Conservation (phyloP, 2,329 filamentous ascomycete genomes). For the Teratosphaeria gauchensis region DNA sequence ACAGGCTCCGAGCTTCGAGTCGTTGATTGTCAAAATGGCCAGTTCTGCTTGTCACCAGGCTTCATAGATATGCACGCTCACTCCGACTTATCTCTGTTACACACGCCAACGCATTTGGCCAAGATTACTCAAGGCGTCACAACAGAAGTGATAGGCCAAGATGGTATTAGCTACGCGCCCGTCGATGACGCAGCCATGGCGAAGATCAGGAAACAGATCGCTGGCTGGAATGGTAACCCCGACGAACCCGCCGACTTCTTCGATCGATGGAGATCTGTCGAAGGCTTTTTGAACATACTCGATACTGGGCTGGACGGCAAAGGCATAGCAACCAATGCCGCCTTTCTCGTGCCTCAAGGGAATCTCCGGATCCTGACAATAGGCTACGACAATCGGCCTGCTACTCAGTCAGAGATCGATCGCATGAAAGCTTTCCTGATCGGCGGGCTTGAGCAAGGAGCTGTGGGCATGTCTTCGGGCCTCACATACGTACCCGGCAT, state of each 20-base stretch:
- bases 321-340: conserved; percentile 17
- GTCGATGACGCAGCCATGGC: conserved; percentile 14
- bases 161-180: conserved; percentile 21
- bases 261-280: conserved; percentile 18
- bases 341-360: conserved; percentile 21
- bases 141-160: conserved; percentile 21
- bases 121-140: conserved; percentile 23
- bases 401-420: conserved; percentile 13
- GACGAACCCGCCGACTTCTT: conserved; percentile 15
- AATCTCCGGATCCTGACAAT: conserved; percentile 20
- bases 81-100: conserved; percentile 19
- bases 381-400: conserved; percentile 15
- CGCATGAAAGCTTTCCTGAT: conserved; percentile 14
- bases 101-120: conserved; percentile 17
- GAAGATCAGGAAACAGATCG: conserved; percentile 19
- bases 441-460: conserved; percentile 15
- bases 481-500: conserved; percentile 22
- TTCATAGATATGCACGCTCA: conserved; percentile 26
- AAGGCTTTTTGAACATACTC: conserved; percentile 18
- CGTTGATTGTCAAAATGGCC: conserved; percentile 18
- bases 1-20: neutral
- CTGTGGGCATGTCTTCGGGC: conserved; percentile 19
- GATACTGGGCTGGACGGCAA: conserved; percentile 10
- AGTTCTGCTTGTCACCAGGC: conserved; percentile 18
- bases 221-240: conserved; percentile 22